Base-by-base conservation (phyloP, 805 yeast species). In the Sungouiella thailandica region DNA sequence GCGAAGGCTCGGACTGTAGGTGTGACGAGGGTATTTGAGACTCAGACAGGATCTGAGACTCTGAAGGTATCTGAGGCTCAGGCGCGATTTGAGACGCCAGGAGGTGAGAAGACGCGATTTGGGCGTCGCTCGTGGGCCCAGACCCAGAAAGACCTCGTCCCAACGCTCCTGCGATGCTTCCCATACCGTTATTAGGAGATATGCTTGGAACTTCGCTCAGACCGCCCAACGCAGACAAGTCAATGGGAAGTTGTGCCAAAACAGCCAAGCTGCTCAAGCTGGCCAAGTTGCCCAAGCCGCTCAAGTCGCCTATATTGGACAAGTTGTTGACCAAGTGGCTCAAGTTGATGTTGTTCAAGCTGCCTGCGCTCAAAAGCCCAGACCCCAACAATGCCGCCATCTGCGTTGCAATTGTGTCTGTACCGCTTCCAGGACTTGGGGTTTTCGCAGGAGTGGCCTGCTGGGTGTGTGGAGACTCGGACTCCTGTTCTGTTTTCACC, bases 161-260 rank as follows among this genome's bases (percentile, higher is more conserved):
- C n/a, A n/a, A n/a, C n/a, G n/a, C n/a, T n/a, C n/a, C n/a, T n/a
- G n/a, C n/a, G n/a, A n/a, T n/a, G n/a, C n/a, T n/a, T n/a, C n/a
- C n/a, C n/a, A n/a, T n/a, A n/a, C n/a, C n/a, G n/a, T n/a, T n/a
- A n/a, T n/a, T n/a, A n/a, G n/a, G n/a, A n/a, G n/a, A n/a, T n/a
- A n/a, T n/a, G n/a, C n/a, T n/a, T n/a, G n/a, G n/a, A n/a, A n/a
- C n/a, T n/a, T n/a, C n/a, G n/a, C n/a, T n/a, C n/a, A n/a, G 28
- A n/a, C 12, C 19, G 23, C 29, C 29, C 20, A 27, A 18, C 22
- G 29, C 29, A 11, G 17, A 14, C 34, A 64, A 49, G 38, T 65
- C 71, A 7, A 62, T 53, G 4, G 70, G 71, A 16, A 65, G 47
- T 35, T 65, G 69, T 1, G 72, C 72, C 40, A 66, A 52, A 8